Conservation (phyloP, 2,329 filamentous ascomycete species). For the Chlorencoelia australis region DNA sequence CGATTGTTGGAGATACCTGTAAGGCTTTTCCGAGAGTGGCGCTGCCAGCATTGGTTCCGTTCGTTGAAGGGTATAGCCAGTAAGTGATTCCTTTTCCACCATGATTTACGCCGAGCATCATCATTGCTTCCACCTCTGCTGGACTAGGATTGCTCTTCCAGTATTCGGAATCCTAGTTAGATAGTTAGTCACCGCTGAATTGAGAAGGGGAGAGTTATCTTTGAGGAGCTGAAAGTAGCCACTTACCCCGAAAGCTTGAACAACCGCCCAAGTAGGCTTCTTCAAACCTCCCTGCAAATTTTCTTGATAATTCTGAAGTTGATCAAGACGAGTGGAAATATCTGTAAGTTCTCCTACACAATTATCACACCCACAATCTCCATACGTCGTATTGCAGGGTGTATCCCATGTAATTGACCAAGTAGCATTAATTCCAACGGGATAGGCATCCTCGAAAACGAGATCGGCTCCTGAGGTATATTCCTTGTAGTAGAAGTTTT, state of each 20-base stretch:
- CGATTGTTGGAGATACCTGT: conserved; percentile 24
- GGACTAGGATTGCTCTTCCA: conserved; percentile 37
- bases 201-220: too few relatives aligned
- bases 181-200: too few relatives aligned
- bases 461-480: conserved; percentile 42
- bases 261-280: conserved; percentile 39
- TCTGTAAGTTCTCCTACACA: conserved; percentile 33
- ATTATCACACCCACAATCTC: conserved; percentile 43
- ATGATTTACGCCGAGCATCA: conserved; percentile 37
- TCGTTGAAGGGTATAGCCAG: conserved; percentile 37
- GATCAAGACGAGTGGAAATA: conserved; percentile 34
- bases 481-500: conserved; percentile 40
- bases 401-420: conserved; percentile 37
- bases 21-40: conserved; percentile 32
- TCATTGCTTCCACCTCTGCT: conserved; percentile 37
- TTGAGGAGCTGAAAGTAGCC: too few relatives aligned
- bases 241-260: conserved; percentile 39
- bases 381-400: conserved; percentile 40
- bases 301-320: conserved; percentile 30
- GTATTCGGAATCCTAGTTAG: too few relatives aligned
- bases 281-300: conserved; percentile 15
- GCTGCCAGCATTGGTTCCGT: conserved; percentile 21
- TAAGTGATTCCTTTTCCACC: conserved; percentile 36
- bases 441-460: conserved; percentile 40
- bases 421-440: conserved; percentile 36